A percentile compares a stretch with the other conserved stretches of the same genome.
Conservation (phyloP, 306 rosid species). For the Benincasa hispida region DNA sequence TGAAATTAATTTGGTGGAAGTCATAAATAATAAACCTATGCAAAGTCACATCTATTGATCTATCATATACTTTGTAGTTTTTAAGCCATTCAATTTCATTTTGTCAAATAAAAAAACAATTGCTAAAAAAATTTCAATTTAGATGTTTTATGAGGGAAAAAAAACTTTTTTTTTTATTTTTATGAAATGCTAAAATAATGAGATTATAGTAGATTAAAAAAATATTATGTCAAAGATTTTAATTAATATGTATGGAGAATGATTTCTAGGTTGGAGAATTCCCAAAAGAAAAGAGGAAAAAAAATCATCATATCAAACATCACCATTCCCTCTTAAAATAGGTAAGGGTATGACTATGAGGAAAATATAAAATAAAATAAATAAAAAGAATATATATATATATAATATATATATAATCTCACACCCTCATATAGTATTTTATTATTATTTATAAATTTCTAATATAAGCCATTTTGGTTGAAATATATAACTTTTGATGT, state of each 20-base stretch:
- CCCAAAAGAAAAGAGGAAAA: neutral
- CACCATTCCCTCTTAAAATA: neutral
- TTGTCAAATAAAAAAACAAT: neutral
- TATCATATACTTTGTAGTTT: neutral
- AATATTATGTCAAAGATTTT: neutral
- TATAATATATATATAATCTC: too few relatives aligned
- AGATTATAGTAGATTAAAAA: neutral
- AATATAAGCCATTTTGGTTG: too few relatives aligned
- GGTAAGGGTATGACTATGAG: neutral
- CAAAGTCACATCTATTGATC: neutral
- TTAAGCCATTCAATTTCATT: neutral
- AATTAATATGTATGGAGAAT: neutral
- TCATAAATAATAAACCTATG: neutral
- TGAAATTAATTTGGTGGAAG: conserved; percentile 3
- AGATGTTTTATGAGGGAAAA: neutral
- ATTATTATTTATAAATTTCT: too few relatives aligned
- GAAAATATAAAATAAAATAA: too few relatives aligned
- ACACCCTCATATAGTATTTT: too few relatives aligned
- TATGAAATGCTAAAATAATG: neutral
- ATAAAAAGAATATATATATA: too few relatives aligned
- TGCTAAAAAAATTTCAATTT: neutral
- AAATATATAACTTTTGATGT: too few relatives aligned
- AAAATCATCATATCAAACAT: neutral
- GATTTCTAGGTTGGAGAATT: neutral
- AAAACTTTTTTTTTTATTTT: neutral